These are phyloP conservation scores for Ensete ventricosum DNA, from an alignment of 176 grass and related monocot genomes.

Conservation along the genomic window DNA sequence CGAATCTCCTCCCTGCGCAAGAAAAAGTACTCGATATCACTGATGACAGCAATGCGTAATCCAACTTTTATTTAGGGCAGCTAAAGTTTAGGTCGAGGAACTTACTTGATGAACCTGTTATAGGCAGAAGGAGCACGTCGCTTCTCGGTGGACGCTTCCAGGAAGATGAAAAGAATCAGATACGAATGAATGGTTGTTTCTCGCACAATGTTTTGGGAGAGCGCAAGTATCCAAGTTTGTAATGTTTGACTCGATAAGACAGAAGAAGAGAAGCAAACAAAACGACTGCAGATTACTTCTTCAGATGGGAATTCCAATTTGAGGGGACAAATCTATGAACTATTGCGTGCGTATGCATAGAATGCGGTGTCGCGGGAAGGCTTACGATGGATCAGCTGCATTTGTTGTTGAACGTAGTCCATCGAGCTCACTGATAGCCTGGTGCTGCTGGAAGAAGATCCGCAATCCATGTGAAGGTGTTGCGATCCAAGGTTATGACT, in stretches of 20 bases:
- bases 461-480: conserved; percentile 31
- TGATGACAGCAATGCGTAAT: not conserved
- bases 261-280: too few relatives aligned
- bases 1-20: conserved; percentile 55
- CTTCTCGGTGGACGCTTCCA: conserved; percentile 37
- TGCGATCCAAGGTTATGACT: conserved; percentile 28
- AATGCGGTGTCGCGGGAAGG: not conserved
- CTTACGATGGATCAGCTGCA: conserved; percentile 49
- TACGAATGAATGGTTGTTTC: too few relatives aligned
- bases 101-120: conserved; percentile 82
- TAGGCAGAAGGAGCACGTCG: conserved; percentile 71
- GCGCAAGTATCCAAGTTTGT: too few relatives aligned
- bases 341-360: too few relatives aligned
- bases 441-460: conserved; percentile 39
- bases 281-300: too few relatives aligned
- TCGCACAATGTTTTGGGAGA: too few relatives aligned
- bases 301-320: too few relatives aligned
- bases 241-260: too few relatives aligned
- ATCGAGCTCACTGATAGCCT: conserved; percentile 25
- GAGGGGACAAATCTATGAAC: too few relatives aligned
- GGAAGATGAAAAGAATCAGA: not conserved
- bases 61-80: not conserved
- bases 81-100: not conserved
- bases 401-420: conserved; percentile 27
- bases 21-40: not conserved